Conservation (phyloP, 2,329 filamentous ascomycete genomes). For the Botryotinia globosa region DNA sequence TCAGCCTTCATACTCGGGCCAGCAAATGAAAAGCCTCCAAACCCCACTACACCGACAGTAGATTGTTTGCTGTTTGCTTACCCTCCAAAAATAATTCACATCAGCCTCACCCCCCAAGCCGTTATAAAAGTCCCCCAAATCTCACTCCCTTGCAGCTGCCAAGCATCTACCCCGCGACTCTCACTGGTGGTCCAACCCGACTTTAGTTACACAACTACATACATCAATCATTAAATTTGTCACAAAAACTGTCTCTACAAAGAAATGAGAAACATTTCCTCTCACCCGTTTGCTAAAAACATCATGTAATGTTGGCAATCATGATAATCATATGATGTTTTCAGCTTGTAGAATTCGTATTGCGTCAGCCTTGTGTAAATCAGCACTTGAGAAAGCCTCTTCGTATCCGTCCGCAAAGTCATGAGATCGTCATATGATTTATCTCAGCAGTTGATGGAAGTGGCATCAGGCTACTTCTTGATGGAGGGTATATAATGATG, state of each 20-base stretch:
- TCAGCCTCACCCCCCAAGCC: not conserved
- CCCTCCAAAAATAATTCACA: not conserved
- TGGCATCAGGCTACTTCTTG: not conserved
- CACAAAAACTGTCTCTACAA: not conserved
- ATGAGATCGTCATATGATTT: not conserved
- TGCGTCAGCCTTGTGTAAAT: not conserved
- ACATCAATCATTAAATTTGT: not conserved
- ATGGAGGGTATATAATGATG: not conserved
- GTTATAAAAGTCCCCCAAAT: not conserved
- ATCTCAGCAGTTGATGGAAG: not conserved
- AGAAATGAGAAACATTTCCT: not conserved
- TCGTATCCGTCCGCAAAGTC: not conserved
- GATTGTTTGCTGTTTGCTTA: not conserved
- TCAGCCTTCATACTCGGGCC: not conserved
- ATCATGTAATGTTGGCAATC: not conserved
- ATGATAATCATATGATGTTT: slow-evolving; percentile 5
- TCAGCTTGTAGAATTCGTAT: slow-evolving; percentile 8
- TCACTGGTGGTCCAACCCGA: not conserved
- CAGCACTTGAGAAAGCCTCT: slow-evolving; percentile 12
- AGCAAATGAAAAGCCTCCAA: not conserved
- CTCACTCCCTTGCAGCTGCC: not conserved
- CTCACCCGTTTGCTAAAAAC: not conserved
- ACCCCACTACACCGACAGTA: not conserved
- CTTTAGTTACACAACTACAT: not conserved
- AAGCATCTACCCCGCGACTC: not conserved